phyloP scores from a whole-genome alignment of 805 yeast species.

The Candida easanensis region DNA sequence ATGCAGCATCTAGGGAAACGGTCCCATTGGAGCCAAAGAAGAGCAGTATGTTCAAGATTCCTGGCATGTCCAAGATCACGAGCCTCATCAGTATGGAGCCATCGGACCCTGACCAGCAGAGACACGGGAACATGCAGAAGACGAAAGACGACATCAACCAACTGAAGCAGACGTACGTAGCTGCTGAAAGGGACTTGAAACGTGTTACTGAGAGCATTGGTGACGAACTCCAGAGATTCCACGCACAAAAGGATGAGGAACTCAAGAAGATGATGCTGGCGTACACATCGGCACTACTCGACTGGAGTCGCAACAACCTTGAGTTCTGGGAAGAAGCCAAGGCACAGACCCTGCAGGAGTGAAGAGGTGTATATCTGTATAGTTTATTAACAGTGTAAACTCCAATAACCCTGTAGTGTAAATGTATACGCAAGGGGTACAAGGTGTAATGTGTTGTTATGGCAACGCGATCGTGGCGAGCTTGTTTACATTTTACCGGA shows the following conservation, averaged over 20 bases:
- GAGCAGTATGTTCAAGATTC: constrained; percentile 45
- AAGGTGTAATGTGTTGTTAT: too few relatives aligned
- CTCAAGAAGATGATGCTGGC: constrained; percentile 49
- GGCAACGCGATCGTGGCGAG: background rate
- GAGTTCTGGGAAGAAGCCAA: constrained; percentile 68
- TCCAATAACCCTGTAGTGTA: too few relatives aligned
- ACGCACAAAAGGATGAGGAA: constrained; percentile 46
- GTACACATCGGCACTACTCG: constrained; percentile 53
- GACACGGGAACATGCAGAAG: constrained; percentile 48
- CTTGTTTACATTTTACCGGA: constrained; percentile 1
- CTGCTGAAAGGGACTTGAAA: constrained; percentile 51
- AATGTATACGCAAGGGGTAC: too few relatives aligned
- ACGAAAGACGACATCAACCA: constrained; percentile 43
- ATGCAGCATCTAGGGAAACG: constrained; percentile 4
- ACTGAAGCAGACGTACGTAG: constrained; percentile 48
- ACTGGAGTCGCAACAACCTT: constrained; percentile 66
- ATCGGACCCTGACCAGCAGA: constrained; percentile 61
- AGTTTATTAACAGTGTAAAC: too few relatives aligned
- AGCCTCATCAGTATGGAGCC: constrained; percentile 51
- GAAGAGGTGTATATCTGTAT: background rate
- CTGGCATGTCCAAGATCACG: constrained; percentile 50
- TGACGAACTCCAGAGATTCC: constrained; percentile 43
- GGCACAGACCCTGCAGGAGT: constrained; percentile 3
- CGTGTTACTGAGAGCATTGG: constrained; percentile 43
- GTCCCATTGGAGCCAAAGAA: constrained; percentile 27